These are phyloP conservation scores for Neurospora crassa DNA, from an alignment of 2,329 filamentous ascomycete species.

Conservation along the genomic window DNA sequence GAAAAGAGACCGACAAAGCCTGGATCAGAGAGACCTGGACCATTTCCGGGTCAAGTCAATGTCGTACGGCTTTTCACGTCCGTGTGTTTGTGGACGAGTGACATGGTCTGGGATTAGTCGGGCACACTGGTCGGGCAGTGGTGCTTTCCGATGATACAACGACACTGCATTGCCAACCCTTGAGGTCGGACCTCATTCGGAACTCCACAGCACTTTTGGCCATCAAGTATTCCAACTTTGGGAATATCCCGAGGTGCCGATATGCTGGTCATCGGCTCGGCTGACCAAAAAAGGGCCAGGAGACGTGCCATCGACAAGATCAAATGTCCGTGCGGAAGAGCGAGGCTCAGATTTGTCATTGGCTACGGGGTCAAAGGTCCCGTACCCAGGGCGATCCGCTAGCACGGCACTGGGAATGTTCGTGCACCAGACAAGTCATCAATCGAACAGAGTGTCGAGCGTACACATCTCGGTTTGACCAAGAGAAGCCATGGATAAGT, in stretches of 20 bases:
- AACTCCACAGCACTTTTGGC: not conserved
- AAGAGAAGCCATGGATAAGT: not conserved
- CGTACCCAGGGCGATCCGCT: not conserved
- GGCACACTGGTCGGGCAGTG: not conserved
- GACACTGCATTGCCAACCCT: not conserved
- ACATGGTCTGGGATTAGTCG: not conserved
- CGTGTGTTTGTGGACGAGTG: not conserved
- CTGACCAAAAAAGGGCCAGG: not conserved
- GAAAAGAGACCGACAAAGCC: not conserved
- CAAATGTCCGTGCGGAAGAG: not conserved
- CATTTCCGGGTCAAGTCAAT: not conserved
- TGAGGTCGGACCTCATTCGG: not conserved
- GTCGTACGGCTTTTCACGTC: not conserved
- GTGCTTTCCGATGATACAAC: not conserved
- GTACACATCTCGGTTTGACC: not conserved
- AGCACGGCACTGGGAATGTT: not conserved
- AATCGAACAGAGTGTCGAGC: not conserved
- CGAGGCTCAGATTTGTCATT: not conserved
- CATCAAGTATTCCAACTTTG: not conserved
- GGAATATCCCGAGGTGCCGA: not conserved
- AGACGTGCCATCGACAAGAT: not conserved
- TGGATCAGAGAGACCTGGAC: not conserved
- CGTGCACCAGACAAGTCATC: not conserved
- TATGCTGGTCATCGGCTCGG: not conserved
- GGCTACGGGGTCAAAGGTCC: not conserved